phyloP scores from a whole-genome alignment of 2,329 filamentous ascomycete genomes.

The Hymenoscyphus infarciens region DNA sequence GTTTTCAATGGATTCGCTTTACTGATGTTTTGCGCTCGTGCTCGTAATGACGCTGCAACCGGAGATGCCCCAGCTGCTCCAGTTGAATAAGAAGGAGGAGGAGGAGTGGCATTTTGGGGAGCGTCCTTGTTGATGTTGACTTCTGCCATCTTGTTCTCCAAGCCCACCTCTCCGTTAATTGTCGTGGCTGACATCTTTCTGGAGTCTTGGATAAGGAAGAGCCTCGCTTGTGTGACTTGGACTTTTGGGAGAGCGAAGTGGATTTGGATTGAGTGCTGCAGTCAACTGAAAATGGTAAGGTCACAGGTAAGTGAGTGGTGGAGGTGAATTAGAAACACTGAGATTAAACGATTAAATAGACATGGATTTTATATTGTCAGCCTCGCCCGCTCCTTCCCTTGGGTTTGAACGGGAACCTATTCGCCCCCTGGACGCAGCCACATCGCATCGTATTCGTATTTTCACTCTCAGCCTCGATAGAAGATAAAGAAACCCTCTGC shows the following conservation, averaged over 20 bases:
- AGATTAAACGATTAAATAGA: too few relatives aligned
- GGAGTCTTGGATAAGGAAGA: background rate
- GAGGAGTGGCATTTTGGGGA: background rate
- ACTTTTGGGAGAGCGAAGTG: background rate
- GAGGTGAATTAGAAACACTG: background rate
- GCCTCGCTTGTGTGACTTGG: background rate
- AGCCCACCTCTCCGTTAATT: background rate
- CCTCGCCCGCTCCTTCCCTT: background rate
- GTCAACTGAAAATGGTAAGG: background rate
- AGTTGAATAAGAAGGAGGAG: slow-evolving; percentile 5
- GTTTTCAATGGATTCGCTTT: slow-evolving; percentile 39
- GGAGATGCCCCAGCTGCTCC: slow-evolving; percentile 12
- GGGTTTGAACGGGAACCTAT: background rate
- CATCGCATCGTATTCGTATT: background rate
- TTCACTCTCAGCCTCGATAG: background rate
- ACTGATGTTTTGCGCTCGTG: slow-evolving; percentile 11
- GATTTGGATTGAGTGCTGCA: background rate
- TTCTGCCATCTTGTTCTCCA: slow-evolving; percentile 19
- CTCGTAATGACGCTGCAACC: slow-evolving; percentile 24
- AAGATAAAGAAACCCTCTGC: too few relatives aligned
- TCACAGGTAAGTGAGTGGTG: background rate
- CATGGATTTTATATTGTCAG: background rate
- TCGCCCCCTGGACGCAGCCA: background rate
- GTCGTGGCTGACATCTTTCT: slow-evolving; percentile 11
- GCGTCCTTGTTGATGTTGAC: slow-evolving; percentile 19